Base-by-base conservation (phyloP, 495 filamentous ascomycete species). In the Ramalina intermedia region DNA sequence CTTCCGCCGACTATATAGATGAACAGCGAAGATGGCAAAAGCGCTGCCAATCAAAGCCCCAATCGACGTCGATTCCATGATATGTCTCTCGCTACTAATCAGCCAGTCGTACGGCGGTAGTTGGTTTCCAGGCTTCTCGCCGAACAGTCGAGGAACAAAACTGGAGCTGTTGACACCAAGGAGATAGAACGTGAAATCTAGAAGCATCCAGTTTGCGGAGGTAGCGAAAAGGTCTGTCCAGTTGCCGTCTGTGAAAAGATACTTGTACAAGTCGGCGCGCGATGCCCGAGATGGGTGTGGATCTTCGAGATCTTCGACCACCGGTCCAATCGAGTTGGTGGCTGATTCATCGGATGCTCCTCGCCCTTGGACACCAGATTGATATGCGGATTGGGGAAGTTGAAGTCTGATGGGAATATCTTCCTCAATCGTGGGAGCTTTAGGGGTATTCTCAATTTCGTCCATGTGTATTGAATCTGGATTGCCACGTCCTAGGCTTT, bases 181-280 rank as follows among this genome's bases (percentile, higher is more conserved):
- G 6, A 73, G 72, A 54, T 75, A 79, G 55, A 77, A 79, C 2
- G 67, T 70, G 40, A 77, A 72, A 41, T 79, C 74, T 14, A 79
- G 59, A 0, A 76, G 53, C 9, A 76, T 59, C 75, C 74, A 79
- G 9, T 60, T 58, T 13, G 69, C 27, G 0, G 67, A 68, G 1
- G 73, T 75, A 7, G 66, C 75, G 4, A 64, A 61, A 7, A 79
- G 61, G 17, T 67, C 67, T 36, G 64, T 64, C 70, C 71, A 74
- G 55, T 76, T 75, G 6, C 72, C 69, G 46, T 75, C 68, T 0
- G 47, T 62, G 60, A 67, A 68, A 55, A 76, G 71, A 51, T 69
- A 76, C 14, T 69, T 62, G 14, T 61, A 53, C 26, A 75, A 65
- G 41, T 73, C 71, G 11, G 53, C 21, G 58, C 65, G 47, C 65